Conservation (phyloP, 2,329 filamentous ascomycete genomes). For the Colletotrichum incanum region DNA sequence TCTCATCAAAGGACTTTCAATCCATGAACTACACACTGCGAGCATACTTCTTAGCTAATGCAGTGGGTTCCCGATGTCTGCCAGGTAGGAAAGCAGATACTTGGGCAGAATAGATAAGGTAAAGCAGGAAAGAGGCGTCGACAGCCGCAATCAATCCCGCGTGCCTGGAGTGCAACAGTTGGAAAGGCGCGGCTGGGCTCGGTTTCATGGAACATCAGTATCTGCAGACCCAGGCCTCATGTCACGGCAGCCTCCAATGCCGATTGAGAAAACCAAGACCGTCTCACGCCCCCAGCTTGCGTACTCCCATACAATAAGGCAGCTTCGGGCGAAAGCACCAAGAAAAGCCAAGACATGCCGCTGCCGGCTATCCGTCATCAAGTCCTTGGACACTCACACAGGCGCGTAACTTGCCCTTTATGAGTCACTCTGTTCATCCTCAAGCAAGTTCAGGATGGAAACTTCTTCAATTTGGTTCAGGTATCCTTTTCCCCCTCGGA, state of each 20-base stretch:
- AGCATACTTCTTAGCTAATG: too few relatives aligned
- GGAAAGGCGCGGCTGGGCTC: too few relatives aligned
- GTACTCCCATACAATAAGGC: not conserved
- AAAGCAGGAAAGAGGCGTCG: too few relatives aligned
- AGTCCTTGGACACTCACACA: not conserved
- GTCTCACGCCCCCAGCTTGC: not conserved
- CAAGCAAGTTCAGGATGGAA: not conserved
- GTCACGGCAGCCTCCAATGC: not conserved
- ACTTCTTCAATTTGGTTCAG: constrained; percentile 14
- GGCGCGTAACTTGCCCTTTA: not conserved
- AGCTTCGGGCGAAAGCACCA: not conserved
- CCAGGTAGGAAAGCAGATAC: too few relatives aligned
- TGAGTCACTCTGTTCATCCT: too few relatives aligned
- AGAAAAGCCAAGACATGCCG: not conserved
- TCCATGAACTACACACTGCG: too few relatives aligned
- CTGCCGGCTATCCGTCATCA: constrained; percentile 11
- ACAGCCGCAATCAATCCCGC: not conserved
- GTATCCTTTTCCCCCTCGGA: not conserved
- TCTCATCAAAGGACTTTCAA: too few relatives aligned
- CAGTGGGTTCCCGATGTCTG: too few relatives aligned
- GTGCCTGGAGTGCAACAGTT: not conserved
- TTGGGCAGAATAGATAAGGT: too few relatives aligned
- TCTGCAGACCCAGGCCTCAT: not conserved
- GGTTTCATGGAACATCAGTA: not conserved
- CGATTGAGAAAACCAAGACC: not conserved